These are phyloP conservation scores for Lipomyces yamanashiensis DNA, from an alignment of 805 yeast species.

Conservation along the genomic window DNA sequence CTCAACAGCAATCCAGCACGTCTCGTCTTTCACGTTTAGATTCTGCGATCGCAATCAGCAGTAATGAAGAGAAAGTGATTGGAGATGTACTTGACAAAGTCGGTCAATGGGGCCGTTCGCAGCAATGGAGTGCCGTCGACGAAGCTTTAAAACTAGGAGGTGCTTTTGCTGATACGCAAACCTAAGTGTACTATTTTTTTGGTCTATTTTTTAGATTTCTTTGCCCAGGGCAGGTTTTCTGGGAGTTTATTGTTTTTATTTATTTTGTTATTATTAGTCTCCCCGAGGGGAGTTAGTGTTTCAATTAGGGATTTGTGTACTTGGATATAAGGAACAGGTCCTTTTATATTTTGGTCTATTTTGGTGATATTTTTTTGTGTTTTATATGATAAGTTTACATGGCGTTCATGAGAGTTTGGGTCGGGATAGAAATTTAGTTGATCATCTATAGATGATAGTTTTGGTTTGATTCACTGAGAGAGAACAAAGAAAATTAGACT, in stretches of 20 bases:
- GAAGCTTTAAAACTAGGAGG: slow-evolving; percentile 24
- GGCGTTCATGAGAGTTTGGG: not conserved
- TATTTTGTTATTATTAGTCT: too few relatives aligned
- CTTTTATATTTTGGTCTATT: not conserved
- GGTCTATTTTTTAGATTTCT: too few relatives aligned
- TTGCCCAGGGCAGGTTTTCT: too few relatives aligned
- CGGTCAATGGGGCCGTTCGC: slow-evolving; percentile 19
- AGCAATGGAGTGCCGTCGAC: slow-evolving; percentile 19
- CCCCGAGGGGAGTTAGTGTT: too few relatives aligned
- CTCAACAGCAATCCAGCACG: slow-evolving; percentile 1
- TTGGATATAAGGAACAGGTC: not conserved
- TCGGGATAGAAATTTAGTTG: not conserved
- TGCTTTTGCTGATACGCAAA: not conserved
- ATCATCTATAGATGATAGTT: not conserved
- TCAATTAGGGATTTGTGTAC: not conserved
- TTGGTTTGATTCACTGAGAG: not conserved
- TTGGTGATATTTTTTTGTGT: not conserved
- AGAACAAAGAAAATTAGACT: too few relatives aligned
- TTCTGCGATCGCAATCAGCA: not conserved
- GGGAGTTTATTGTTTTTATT: too few relatives aligned
- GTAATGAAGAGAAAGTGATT: slow-evolving; percentile 13
- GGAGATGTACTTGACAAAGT: slow-evolving; percentile 21
- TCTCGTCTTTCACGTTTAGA: not conserved
- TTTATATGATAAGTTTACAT: not conserved
- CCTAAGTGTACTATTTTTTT: not conserved